phyloP scores from a whole-genome alignment of 345 rosid species.

The Hibiscus trionum region DNA sequence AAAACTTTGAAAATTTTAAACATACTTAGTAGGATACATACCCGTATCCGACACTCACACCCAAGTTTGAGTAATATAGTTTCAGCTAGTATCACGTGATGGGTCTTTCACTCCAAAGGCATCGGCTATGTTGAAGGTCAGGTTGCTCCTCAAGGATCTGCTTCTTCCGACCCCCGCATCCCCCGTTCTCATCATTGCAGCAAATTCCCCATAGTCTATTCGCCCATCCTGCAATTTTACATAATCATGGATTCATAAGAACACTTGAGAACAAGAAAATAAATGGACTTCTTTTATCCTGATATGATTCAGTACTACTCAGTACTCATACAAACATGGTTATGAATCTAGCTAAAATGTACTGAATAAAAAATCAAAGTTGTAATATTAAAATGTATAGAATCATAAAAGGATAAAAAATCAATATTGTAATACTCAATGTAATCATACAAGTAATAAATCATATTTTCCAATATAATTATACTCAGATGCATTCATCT shows the following conservation, averaged over 20 bases:
- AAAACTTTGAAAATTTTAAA: neutral
- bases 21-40: neutral
- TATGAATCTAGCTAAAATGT: neutral
- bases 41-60: neutral
- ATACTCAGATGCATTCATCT: neutral
- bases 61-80: neutral
- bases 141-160: conserved; percentile 67
- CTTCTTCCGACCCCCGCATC: conserved; percentile 57
- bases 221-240: conserved; percentile 57
- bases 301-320: neutral
- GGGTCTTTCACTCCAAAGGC: conserved; percentile 46
- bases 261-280: neutral
- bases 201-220: conserved; percentile 77
- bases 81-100: conserved; percentile 12
- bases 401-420: neutral
- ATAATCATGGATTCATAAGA: neutral
- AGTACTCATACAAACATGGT: neutral
- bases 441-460: neutral
- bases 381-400: neutral
- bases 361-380: neutral
- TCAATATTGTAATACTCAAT: too few species aligned
- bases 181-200: conserved; percentile 80
- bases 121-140: conserved; percentile 65
- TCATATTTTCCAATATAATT: neutral
- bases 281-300: neutral